Evolutionary conservation across 441 rosid genomes (phyloP).

Genomic region (Rhodomyrtus psidioides): DNA sequence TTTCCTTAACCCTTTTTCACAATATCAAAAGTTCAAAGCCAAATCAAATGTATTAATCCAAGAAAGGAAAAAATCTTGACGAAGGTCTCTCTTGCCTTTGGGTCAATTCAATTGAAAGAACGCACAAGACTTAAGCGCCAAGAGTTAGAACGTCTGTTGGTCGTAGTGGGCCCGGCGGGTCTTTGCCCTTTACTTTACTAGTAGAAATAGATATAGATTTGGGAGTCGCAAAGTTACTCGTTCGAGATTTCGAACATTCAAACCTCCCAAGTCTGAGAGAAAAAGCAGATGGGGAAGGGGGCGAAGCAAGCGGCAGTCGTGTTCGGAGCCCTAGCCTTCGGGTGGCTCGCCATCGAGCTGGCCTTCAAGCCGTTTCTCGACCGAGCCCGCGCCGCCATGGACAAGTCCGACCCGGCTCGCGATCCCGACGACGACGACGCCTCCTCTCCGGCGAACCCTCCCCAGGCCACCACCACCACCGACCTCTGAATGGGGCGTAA

Average conservation of each 20-base stretch:
- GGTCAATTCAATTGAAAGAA: not conserved
- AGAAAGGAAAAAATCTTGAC: not conserved
- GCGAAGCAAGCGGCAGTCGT: constrained; percentile 54
- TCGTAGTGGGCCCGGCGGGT: too few species aligned
- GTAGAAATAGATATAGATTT: not conserved
- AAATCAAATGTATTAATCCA: not conserved
- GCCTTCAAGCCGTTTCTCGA: constrained; percentile 66
- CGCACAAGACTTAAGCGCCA: not conserved
- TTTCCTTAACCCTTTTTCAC: not conserved
- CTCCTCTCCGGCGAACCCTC: not conserved
- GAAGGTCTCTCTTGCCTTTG: not conserved
- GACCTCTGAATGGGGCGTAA: not conserved
- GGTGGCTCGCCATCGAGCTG: constrained; percentile 74
- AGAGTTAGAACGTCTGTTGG: not conserved
- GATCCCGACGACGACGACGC: constrained; percentile 34
- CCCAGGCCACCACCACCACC: not conserved
- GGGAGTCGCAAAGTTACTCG: not conserved
- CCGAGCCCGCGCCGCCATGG: constrained; percentile 48
- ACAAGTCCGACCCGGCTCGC: constrained; percentile 44
- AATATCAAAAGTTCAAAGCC: not conserved
- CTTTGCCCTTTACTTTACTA: too few species aligned
- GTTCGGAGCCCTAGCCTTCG: constrained; percentile 64
- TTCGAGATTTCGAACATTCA: not conserved
- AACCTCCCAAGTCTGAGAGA: not conserved
- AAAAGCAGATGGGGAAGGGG: not conserved